Evolutionary conservation across 2,329 filamentous ascomycete species (phyloP), one percentile per base, ranked within the genome.

Genomic region (Tolypocladium nubicola): DNA sequence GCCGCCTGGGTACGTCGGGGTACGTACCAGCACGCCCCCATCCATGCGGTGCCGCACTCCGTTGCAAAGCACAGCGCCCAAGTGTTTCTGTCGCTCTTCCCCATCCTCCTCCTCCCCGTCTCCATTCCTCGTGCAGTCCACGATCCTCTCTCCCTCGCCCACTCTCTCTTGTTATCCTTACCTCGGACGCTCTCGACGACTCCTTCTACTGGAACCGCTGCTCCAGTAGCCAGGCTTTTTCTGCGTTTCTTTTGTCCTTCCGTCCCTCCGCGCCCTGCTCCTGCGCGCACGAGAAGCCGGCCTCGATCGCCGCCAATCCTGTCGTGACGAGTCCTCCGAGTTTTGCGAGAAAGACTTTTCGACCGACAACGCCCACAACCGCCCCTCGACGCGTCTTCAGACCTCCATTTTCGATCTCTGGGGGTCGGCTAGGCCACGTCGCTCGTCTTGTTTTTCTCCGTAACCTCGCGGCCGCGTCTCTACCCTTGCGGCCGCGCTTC

Each of bases 31-130:
- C 33, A 52, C 41, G 33, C 37, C 47, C 47, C 47, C 47, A 55
- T 40, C 55, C 45, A 13, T 54, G 45, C 21, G 33, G 57, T 56
- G 53, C 54, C 54, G 50, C 54, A 56, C 50, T 50, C 50, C 5
- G 45, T 53, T 56, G 57, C 57, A 39, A 53, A 45, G 53, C 52
- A 33, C 47, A 64, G 63, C 66, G 64, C 65, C 67, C 66, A 61
- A 62, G 61, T 65, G 59, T 56, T 59, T 59, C 67, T 66, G 68
- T 71, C 69, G 69, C 69, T 70, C 70, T 66, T 72, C 68, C 69
- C 68, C 66, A 65, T 70, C 65, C 60, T 70, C 67, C 65, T 65
- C 66, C 65, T 66, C 68, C 66, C 69, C 65, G 68, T 66, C 61
- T 59, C 61, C 67, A 64, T 65, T 69, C 66, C 64, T 67, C 66